Conservation (phyloP, 306 rosid genomes). For the Trifolium subterraneum region DNA sequence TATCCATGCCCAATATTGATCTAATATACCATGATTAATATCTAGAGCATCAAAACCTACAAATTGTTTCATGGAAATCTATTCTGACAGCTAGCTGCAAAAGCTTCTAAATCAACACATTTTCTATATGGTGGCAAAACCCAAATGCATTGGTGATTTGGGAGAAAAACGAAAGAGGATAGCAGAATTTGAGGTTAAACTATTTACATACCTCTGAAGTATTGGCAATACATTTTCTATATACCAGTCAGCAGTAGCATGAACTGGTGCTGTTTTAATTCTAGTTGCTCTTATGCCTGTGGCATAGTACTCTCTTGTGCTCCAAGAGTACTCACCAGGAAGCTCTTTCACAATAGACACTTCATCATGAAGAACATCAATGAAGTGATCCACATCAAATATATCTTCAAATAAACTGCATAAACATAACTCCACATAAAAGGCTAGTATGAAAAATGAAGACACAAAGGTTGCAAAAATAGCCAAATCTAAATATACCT, state of each 20-base stretch:
- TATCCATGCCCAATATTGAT: constrained; percentile 2
- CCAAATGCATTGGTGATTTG: constrained; percentile 10
- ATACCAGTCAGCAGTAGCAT: constrained; percentile 93
- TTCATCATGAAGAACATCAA: constrained; percentile 70
- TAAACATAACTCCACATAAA: constrained; percentile 36
- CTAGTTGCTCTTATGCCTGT: constrained; percentile 83
- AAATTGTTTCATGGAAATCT: constrained; percentile 23
- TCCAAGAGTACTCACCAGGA: constrained; percentile 80
- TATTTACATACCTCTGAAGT: constrained; percentile 61
- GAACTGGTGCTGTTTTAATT: constrained; percentile 92
- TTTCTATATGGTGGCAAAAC: constrained; percentile 28
- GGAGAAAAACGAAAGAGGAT: not conserved
- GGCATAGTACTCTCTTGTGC: constrained; percentile 92
- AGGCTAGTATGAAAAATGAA: constrained; percentile 7
- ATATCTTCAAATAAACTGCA: constrained; percentile 88
- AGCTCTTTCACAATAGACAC: constrained; percentile 80
- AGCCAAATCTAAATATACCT: constrained; percentile 60
- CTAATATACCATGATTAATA: not conserved
- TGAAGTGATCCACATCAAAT: constrained; percentile 96
- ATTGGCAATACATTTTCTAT: constrained; percentile 81
- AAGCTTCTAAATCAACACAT: constrained; percentile 13
- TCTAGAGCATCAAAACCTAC: not conserved
- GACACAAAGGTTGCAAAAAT: constrained; percentile 13
- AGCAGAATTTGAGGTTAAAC: constrained; percentile 25
- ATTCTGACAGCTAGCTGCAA: constrained; percentile 15